Conservation (phyloP, 148 eudicot genomes). For the Camellia granthamiana region DNA sequence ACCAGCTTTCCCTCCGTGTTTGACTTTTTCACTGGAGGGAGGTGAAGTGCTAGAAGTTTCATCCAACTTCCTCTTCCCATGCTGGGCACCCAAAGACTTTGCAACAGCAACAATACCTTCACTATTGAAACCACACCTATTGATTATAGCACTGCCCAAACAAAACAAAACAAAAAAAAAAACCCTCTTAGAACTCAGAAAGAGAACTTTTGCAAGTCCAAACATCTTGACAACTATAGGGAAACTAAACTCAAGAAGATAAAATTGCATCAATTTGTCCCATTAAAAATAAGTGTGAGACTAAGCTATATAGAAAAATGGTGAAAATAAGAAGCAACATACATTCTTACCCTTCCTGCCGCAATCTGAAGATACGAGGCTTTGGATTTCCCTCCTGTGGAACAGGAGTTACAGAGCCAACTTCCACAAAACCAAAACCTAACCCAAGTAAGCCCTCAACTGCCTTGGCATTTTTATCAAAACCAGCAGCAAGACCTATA, state of each 20-base stretch:
- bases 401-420: slow-evolving; percentile 94
- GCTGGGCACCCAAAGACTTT: slow-evolving; percentile 92
- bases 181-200: neutral
- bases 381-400: slow-evolving; percentile 98
- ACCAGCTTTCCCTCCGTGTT: slow-evolving; percentile 97
- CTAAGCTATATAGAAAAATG: neutral
- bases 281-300: neutral
- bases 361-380: slow-evolving; percentile 94
- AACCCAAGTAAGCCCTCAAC: slow-evolving; percentile 95
- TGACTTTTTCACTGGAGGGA: slow-evolving; percentile 59
- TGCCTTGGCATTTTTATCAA: slow-evolving; percentile 99
- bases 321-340: slow-evolving; percentile 18
- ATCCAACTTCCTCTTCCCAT: slow-evolving; percentile 93
- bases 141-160: slow-evolving; percentile 81
- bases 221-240: neutral
- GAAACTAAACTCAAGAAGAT: neutral
- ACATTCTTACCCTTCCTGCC: slow-evolving; percentile 75
- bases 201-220: neutral
- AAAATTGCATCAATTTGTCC: slow-evolving; percentile 1
- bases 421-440: slow-evolving; percentile 97
- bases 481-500: slow-evolving; percentile 95
- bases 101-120: slow-evolving; percentile 98
- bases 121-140: slow-evolving; percentile 95
- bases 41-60: slow-evolving; percentile 78
- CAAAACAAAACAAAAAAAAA: neutral